Percentiles rank a stretch among this genome's conserved stretches.
Evolutionary conservation across 805 yeast species (phyloP).

Genomic region (Suhomyces pyralidae): DNA sequence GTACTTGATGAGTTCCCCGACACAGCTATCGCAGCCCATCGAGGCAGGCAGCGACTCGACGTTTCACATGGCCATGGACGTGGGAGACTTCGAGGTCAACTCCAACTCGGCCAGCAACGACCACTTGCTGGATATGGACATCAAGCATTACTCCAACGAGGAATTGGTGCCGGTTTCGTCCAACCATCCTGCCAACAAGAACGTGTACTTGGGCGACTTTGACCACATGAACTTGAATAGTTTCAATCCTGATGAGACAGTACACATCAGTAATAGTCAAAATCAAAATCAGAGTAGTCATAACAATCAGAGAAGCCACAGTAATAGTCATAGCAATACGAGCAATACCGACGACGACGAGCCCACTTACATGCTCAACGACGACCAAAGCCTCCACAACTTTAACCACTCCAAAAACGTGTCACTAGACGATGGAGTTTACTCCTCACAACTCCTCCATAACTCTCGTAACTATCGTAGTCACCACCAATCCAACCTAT

Average conservation of each 20-base stretch:
- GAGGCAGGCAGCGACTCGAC: slow-evolving; percentile 11
- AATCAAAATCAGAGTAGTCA: slow-evolving; percentile 6
- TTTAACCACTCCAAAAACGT: slow-evolving; percentile 22
- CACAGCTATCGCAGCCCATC: slow-evolving; percentile 34
- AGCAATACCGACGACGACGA: slow-evolving; percentile 6
- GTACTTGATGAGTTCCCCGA: slow-evolving; percentile 39
- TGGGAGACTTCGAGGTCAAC: background rate
- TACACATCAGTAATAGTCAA: background rate
- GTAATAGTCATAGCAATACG: background rate
- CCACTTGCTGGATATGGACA: slow-evolving; percentile 2
- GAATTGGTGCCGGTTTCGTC: slow-evolving; percentile 18
- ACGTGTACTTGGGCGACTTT: slow-evolving; percentile 3
- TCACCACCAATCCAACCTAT: slow-evolving; percentile 17
- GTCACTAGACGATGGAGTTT: slow-evolving; percentile 18
- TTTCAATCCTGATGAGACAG: background rate
- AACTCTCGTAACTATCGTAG: background rate
- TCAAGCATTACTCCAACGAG: slow-evolving; percentile 5
- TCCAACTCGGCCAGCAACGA: slow-evolving; percentile 2
- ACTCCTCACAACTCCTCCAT: slow-evolving; percentile 5
- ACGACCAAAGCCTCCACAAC: background rate
- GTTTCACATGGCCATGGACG: slow-evolving; percentile 3
- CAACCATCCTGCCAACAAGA: slow-evolving; percentile 9
- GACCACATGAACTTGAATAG: background rate
- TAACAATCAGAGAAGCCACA: slow-evolving; percentile 3
- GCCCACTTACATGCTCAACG: background rate